phyloP scores from a whole-genome alignment of 129 eudicot genomes.

The Tagetes patula region DNA sequence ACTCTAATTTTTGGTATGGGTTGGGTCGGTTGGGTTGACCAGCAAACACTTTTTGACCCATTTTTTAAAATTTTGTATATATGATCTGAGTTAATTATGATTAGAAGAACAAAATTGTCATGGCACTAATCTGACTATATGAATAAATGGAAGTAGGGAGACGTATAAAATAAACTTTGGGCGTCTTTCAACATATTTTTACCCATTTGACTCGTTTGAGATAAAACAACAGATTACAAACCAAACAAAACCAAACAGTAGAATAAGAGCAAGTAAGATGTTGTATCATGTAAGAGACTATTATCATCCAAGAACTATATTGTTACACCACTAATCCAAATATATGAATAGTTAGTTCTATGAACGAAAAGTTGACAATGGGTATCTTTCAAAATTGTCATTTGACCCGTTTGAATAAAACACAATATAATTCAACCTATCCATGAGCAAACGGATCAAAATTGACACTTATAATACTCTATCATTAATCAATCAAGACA shows the following conservation, averaged over 20 bases:
- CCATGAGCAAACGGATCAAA: not conserved
- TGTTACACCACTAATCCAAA: not conserved
- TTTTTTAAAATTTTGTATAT: not conserved
- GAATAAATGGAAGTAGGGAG: not conserved
- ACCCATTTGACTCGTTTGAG: not conserved
- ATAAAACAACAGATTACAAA: not conserved
- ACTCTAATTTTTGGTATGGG: not conserved
- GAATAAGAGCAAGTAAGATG: too few species aligned
- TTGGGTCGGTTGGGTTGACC: not conserved
- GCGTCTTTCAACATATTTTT: not conserved
- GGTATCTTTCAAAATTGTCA: not conserved
- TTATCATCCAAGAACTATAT: not conserved
- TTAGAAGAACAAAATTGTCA: not conserved
- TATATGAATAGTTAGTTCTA: not conserved
- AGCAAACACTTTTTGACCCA: not conserved
- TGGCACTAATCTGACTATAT: not conserved
- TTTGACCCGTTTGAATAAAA: not conserved
- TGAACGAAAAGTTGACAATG: not conserved
- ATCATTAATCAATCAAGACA: slow-evolving; percentile 5
- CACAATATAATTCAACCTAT: not conserved
- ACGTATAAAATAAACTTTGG: not conserved
- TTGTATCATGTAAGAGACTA: not conserved
- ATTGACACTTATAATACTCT: not conserved
- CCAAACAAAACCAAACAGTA: not conserved
- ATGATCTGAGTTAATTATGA: not conserved